Base-by-base conservation (phyloP, 805 yeast genomes). In the Yamadazyma akitaensis region DNA sequence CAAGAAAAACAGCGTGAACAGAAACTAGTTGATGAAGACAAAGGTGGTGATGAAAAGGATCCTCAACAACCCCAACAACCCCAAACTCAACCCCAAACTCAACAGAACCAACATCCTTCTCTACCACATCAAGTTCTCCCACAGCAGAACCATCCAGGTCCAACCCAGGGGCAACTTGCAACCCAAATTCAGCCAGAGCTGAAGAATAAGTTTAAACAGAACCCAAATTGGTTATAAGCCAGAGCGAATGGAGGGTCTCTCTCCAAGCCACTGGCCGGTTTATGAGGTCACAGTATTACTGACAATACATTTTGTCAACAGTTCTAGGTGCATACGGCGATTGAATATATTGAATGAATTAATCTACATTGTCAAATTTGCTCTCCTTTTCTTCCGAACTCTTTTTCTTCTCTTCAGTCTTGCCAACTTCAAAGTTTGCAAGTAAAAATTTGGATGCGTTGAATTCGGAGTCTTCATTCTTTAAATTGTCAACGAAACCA, bases 401-500 rank as follows among this genome's bases (percentile, higher is more conserved):
- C 44, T 33, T 46, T 18, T 44, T 35, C 41, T 30, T 43, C 44
- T 38, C 44, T 43, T 56, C 52, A 3, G 35, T 46, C 16, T 44
- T 30, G 10, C 57, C 58, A 5, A 51, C 43, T 14, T 53, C 64
- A 48, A 64, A 68, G 6, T 57, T 73, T 4, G 79, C 76, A 24
- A 78, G 76, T 51, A 77, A 59, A 59, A 80, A 85, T 56, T 80
- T 83, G 56, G 83, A 80, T 14, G 80, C 77, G 30, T 80, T 80
- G 37, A 81, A 81, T 17, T 82, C 88, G 41, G 59, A 61, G 25
- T 66, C 65, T 34, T 67, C 67, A 18, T 53, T 58, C 16, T 60
- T 67, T 63, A 85, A 89, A 33, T 85, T 81, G 65, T 92, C 99
- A 54, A 94, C 85, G 62, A 88, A 92, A 38, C 87, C 86, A 65